Conservation (phyloP, 139 green algal genomes). For the Parachlorella kessleri region DNA sequence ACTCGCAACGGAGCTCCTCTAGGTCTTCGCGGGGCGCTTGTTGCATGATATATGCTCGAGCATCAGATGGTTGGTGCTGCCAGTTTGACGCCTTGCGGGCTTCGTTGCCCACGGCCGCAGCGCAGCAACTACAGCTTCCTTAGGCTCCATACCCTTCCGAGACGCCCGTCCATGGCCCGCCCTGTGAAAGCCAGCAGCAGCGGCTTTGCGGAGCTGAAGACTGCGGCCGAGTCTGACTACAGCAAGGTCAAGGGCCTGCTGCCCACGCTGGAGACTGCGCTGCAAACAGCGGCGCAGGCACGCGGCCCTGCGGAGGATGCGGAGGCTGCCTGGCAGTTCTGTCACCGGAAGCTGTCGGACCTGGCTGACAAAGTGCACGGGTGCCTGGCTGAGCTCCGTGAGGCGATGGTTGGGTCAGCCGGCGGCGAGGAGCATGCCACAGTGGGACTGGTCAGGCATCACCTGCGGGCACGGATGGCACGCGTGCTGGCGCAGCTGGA, state of each 20-base stretch:
- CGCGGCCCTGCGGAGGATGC: conserved; percentile 18
- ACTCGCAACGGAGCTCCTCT: no score
- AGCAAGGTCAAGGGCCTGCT: conserved; percentile 16
- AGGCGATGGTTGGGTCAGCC: background rate
- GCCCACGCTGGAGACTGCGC: conserved; percentile 20
- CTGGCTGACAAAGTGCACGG: background rate
- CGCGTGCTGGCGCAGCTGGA: background rate
- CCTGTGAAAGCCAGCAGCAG: no score
- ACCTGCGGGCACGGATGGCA: conserved; percentile 9
- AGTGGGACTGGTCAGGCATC: conserved; percentile 3
- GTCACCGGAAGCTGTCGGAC: conserved; percentile 1
- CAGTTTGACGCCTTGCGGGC: no score
- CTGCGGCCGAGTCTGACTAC: conserved; percentile 2
- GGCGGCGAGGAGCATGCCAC: conserved; percentile 19
- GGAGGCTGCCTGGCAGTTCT: conserved; percentile 11
- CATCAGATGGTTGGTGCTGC: no score
- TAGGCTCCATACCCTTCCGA: no score
- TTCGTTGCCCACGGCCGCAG: no score
- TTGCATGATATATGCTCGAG: no score
- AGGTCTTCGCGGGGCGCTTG: no score
- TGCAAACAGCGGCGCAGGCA: background rate
- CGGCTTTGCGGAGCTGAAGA: conserved; percentile 23
- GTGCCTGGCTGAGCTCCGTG: background rate
- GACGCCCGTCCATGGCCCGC: no score
- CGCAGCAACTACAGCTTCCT: no score